phyloP scores from a whole-genome alignment of 2,329 filamentous ascomycete species.

The Lasiodiplodia sp. region DNA sequence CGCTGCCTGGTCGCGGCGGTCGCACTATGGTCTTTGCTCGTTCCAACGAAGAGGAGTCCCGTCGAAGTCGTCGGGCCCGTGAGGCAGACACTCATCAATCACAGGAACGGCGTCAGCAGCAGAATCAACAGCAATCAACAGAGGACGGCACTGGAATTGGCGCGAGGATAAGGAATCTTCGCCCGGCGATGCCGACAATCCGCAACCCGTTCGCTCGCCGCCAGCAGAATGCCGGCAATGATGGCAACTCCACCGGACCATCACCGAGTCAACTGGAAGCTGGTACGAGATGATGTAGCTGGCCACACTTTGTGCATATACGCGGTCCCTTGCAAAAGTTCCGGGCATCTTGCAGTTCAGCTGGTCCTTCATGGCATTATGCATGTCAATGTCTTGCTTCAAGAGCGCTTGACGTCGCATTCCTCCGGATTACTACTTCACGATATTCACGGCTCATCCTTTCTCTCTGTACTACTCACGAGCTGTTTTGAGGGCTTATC shows the following conservation, averaged over 20 bases:
- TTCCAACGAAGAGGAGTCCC: constrained; percentile 14
- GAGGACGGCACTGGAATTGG: constrained; percentile 20
- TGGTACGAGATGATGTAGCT: constrained; percentile 29
- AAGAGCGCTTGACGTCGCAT: background rate
- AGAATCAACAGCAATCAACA: constrained; percentile 5
- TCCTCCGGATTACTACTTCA: constrained; percentile 4
- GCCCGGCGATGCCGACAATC: constrained; percentile 22
- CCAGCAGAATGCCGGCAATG: constrained; percentile 32
- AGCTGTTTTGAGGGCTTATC: background rate
- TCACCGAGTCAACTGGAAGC: constrained; percentile 33
- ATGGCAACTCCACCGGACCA: constrained; percentile 19
- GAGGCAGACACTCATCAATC: constrained; percentile 34
- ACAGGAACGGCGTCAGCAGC: background rate
- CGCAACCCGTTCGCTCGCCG: constrained; percentile 39
- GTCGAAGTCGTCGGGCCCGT: constrained; percentile 4
- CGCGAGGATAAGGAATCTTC: constrained; percentile 30
- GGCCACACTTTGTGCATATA: background rate
- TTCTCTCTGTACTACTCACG: constrained; percentile 11
- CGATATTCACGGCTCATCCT: constrained; percentile 12
- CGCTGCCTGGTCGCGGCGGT: constrained; percentile 43
- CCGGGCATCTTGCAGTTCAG: background rate
- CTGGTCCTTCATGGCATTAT: background rate
- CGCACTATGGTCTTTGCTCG: constrained; percentile 40
- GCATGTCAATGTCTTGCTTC: background rate
- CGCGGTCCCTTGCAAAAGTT: background rate